Evolutionary conservation across 2,329 filamentous ascomycete species (phyloP), one percentile per base, ranked within the genome.

Genomic region (Hymenoscyphus occultus): DNA sequence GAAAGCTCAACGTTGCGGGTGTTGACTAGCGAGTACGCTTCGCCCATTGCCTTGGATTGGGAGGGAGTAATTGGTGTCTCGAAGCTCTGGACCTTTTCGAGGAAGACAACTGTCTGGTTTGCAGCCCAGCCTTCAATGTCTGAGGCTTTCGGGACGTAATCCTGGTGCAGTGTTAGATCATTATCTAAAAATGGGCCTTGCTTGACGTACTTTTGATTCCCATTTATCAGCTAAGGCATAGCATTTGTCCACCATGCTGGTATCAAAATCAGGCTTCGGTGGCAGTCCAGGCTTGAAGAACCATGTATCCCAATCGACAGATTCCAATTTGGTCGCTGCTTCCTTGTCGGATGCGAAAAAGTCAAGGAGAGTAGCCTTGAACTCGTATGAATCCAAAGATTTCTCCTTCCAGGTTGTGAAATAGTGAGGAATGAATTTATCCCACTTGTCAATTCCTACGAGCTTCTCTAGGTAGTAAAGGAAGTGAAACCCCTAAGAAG

Each of bases 371-470:
- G 92, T 96, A 60, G 89, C 82, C 76, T 94, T 96, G 84, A 99
- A 99, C 74, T 98, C 92, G 72, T 91, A 96, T 1, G 92, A 96
- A 78, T 97, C 93, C 7, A 99, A 84, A 1, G 92, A 97, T 77
- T 93, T 94, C 74, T 86, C 86, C 64, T 90, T 88, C 85, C 90
- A 98, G 48, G 85, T 91, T 39, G 84, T 87, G 77, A 98, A 98
- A 80, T 98, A 97, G 77, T 97, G 88, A 16, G 93, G 93, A 74
- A 98, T 97, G 78, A 98, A 99, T 72, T 88, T 90, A 82, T 98
- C 92, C 80, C 95, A 99, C 76, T 90, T 90, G n/a, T 89, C 83
- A 67, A 91, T 90, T 42, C 92, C 91, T 3, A 98, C 84, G 1
- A 97, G 81, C 58, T 89, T 90, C 74, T 99, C 95, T 14, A 99